These are phyloP conservation scores for Gaultheria prostrata DNA, from an alignment of 148 eudicot species.

Conservation along the genomic window DNA sequence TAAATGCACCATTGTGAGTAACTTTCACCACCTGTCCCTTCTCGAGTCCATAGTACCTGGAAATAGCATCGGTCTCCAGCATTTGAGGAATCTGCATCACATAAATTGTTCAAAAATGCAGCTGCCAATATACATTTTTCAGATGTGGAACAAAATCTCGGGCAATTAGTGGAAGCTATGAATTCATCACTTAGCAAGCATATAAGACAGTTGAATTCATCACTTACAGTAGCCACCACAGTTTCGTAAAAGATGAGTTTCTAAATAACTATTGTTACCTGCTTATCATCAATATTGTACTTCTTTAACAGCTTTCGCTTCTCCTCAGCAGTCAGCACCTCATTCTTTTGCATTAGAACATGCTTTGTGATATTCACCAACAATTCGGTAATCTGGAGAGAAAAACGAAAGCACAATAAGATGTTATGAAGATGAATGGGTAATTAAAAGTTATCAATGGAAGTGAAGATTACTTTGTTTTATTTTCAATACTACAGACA, in stretches of 20 bases:
- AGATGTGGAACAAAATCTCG: neutral
- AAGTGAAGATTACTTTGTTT: neutral
- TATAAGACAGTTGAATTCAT: neutral
- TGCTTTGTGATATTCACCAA: conserved; percentile 50
- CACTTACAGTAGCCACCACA: neutral
- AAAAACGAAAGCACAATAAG: neutral
- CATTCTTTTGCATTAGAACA: conserved; percentile 42
- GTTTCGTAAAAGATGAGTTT: neutral
- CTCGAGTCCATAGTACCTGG: conserved; percentile 54
- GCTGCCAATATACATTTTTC: neutral
- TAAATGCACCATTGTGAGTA: conserved; percentile 34
- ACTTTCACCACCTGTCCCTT: conserved; percentile 55
- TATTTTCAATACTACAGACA: neutral
- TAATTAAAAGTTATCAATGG: neutral
- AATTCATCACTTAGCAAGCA: neutral
- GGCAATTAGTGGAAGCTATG: neutral
- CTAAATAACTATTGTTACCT: conserved; percentile 29
- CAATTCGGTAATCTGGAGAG: conserved; percentile 53
- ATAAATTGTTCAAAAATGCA: neutral
- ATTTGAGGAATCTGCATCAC: conserved; percentile 49
- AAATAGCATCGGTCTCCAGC: conserved; percentile 43
- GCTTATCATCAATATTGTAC: conserved; percentile 37
- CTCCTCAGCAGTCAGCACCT: conserved; percentile 44
- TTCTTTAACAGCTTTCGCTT: conserved; percentile 49
- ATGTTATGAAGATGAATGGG: neutral